Base-by-base conservation (phyloP, 2,329 filamentous ascomycete species). In the Chaetomium globosum region DNA sequence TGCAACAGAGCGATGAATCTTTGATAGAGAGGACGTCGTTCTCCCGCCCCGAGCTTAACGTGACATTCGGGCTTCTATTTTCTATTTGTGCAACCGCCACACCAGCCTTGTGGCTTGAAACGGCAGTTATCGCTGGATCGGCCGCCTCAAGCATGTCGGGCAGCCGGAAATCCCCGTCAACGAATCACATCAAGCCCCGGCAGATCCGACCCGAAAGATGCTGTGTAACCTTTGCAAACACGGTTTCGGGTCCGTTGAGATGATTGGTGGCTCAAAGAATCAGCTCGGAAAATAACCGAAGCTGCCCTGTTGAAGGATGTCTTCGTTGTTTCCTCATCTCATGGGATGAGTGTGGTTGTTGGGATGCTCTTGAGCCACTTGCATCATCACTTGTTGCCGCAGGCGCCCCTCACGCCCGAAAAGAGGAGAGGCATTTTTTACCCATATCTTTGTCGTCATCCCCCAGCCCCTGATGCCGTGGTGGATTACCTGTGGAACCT, bases 361-460 rank as follows among this genome's bases (percentile, higher is more conserved):
- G 39, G 12, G 19, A 28, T 26, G 36, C 26, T 28, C 23, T 7
- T 28, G 28, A 26, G 36, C 23, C 16, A 30, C n/a, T 30, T 16
- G 21, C 46, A 30, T 39, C 31, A 30, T 52, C 26, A 21, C 33
- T 6, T 31, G 19, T 16, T 10, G 4, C 59, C 1, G 30, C 31
- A 16, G 19, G 39, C 31, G 12, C 31, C 26, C 5, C 21, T 19
- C 36, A 26, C 19, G 26, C 19, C 3, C 3, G 31, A 54, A 23
- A 26, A 26, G 49, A 54, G n/a, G 49, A 61, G 60, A 62, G 60
- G 60, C 60, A 62, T 61, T 62, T 62, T 62, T 36, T 52, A 59
- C 53, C 65, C 65, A 63, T 65, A 26, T 26, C 26, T 59, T 49
- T 68, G 61, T 68, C 69, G 68, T 69, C 68, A 68, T 69, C 33